Percentiles rank a stretch among this genome's conserved stretches.
These are phyloP conservation scores for Ensete ventricosum DNA, from an alignment of 176 grass and related monocot species.

Conservation along the genomic window DNA sequence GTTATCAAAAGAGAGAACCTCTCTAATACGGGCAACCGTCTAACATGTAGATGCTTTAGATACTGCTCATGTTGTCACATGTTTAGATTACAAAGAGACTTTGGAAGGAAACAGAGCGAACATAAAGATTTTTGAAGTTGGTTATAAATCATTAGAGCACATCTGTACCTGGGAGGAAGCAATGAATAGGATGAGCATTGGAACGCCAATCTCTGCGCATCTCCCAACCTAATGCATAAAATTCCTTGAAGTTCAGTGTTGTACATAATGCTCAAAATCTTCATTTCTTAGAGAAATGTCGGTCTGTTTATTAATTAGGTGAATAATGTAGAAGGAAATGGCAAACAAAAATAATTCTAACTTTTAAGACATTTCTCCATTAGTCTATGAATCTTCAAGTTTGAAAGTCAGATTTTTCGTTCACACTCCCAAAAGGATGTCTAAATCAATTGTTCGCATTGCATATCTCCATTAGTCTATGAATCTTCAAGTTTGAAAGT, in stretches of 20 bases:
- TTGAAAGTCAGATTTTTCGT: too few species aligned
- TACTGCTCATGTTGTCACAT: conserved; percentile 31
- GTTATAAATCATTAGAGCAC: neutral
- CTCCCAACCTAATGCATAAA: conserved; percentile 52
- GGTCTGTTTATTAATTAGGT: too few species aligned
- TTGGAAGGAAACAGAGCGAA: neutral
- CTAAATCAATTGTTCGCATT: too few species aligned
- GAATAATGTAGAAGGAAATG: too few species aligned
- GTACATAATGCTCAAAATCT: neutral
- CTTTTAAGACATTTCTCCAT: too few species aligned
- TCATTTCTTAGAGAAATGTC: neutral
- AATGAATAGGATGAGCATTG: conserved; percentile 75
- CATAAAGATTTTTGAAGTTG: neutral
- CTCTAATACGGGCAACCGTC: conserved; percentile 54
- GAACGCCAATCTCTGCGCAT: conserved; percentile 83
- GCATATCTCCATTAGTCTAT: too few species aligned
- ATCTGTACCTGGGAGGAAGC: conserved; percentile 21
- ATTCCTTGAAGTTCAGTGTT: neutral
- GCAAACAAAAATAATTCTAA: too few species aligned
- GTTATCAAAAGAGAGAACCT: conserved; percentile 81
- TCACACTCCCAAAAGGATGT: too few species aligned
- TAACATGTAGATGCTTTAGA: conserved; percentile 73
- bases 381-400: too few species aligned
- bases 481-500: too few species aligned
- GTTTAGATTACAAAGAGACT: neutral